Percentiles rank a stretch among this genome's conserved stretches.
These are phyloP conservation scores for Herpetomonas tarakana DNA, from an alignment of 208 protist species.

Conservation along the genomic window DNA sequence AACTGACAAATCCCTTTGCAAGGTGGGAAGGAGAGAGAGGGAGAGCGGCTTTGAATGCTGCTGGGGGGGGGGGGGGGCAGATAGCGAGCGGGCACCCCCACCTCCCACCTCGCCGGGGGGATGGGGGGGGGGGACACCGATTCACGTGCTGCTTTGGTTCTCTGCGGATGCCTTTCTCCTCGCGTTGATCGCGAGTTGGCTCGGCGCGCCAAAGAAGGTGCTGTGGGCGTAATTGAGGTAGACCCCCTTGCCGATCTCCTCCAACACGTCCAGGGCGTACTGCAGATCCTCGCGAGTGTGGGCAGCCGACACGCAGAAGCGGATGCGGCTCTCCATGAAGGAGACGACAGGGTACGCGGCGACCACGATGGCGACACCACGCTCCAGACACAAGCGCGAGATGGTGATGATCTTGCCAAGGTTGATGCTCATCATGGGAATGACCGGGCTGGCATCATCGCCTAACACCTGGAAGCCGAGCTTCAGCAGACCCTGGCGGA, in stretches of 20 bases:
- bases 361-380: conserved; percentile 94
- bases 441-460: conserved; percentile 93
- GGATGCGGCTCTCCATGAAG: conserved; percentile 86
- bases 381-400: conserved; percentile 82
- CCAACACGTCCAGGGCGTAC: conserved; percentile 86
- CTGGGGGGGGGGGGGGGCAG: no score
- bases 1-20: no score
- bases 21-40: no score
- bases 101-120: no score
- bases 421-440: conserved; percentile 96
- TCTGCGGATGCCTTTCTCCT: no score
- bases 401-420: conserved; percentile 89
- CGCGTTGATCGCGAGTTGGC: no score
- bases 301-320: conserved; percentile 91
- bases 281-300: conserved; percentile 95
- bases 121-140: no score
- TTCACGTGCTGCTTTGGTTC: no score
- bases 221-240: conserved; percentile 55
- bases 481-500: conserved; percentile 74
- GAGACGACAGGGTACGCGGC: conserved; percentile 98
- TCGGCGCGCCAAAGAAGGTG: background rate
- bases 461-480: conserved; percentile 78
- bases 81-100: no score
- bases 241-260: conserved; percentile 66
- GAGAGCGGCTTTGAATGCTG: no score